Evolutionary conservation across 805 yeast genomes (phyloP).

Genomic region (Metahyphopichia silvanorum): DNA sequence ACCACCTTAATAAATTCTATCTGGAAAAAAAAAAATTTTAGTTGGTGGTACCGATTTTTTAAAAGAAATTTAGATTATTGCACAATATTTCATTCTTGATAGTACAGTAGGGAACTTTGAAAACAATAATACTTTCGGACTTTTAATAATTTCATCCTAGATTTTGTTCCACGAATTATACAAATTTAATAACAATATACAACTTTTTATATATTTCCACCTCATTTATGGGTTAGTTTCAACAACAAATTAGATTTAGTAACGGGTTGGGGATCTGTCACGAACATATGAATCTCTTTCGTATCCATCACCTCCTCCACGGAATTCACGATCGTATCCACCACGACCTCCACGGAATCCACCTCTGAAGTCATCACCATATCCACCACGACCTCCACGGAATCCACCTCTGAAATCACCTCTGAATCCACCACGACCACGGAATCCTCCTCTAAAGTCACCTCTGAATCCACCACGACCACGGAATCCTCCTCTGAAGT

Average conservation of each 20-base stretch:
- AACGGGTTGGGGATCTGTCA: conserved; percentile 74
- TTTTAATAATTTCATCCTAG: too few species aligned
- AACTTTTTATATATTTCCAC: conserved; percentile 1
- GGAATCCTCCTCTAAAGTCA: conserved; percentile 30
- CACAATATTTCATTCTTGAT: too few species aligned
- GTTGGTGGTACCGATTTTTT: too few species aligned
- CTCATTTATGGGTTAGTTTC: background rate
- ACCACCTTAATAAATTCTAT: too few species aligned
- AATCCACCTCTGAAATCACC: conserved; percentile 27
- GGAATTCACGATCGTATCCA: conserved; percentile 46
- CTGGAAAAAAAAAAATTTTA: too few species aligned
- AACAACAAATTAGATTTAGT: conserved; percentile 27
- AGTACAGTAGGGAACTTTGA: too few species aligned
- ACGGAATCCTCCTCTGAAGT: conserved; percentile 35
- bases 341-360: conserved; percentile 48
- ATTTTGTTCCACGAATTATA: too few species aligned
- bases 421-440: conserved; percentile 39
- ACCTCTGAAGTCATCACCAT: conserved; percentile 21
- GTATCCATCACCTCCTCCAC: conserved; percentile 48
- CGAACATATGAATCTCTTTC: conserved; percentile 45
- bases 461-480: conserved; percentile 36
- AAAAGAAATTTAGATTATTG: too few species aligned
- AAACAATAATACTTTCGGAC: too few species aligned
- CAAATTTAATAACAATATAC: conserved; percentile 5
- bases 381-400: conserved; percentile 29